Evolutionary conservation across 148 eudicot genomes (phyloP), one percentile per base, ranked within the genome.

Genomic region (Fagopyrum tataricum): DNA sequence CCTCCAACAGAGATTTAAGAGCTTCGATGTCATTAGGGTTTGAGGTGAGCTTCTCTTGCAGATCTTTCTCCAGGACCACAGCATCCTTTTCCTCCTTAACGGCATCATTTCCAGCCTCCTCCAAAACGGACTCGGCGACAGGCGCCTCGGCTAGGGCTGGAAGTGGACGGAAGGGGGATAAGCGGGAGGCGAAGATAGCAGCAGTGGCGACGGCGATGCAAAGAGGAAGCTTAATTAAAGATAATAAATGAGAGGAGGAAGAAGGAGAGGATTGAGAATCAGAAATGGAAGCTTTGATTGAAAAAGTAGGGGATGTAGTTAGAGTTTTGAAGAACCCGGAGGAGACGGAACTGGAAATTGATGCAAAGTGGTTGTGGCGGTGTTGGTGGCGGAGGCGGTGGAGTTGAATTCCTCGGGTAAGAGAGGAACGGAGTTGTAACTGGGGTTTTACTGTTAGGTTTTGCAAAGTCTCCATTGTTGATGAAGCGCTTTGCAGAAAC

Each of bases 1-100:
- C 31, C 51, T 93, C 98, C 89, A 93, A 82, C 48, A 91, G 69
- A 23, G 74, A 75, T 70, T 80, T 83, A 14, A 93, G 69, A 4
- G 78, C 76, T 8, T 83, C 55, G 0, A 77, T 76, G 12, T 90
- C 90, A 26, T 80, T 39, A 0, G 90, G 90, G 70, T 83, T 67
- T 7, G 84, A 75, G 2, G 15, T 24, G 43, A 83, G 46, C 0
- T 56, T 68, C 72, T 81, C 85, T 40, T 86, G 89, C 0, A 84
- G 53, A 11, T 41, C 15, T 17, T 62, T 79, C 55, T 81, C 90
- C 43, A 76, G 85, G 2, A 79, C 82, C 0, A 74, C 47, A 37
- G 15, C 46, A 41, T 2, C 46, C 10, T 31, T 40, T 2, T 10
- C 69, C 11, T 1, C 81, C 1, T 64, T 42, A 56, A 76, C 68